Evolutionary conservation across 1,284 basidiomycete species (phyloP).

Genomic region (Meripilus lineatus): DNA sequence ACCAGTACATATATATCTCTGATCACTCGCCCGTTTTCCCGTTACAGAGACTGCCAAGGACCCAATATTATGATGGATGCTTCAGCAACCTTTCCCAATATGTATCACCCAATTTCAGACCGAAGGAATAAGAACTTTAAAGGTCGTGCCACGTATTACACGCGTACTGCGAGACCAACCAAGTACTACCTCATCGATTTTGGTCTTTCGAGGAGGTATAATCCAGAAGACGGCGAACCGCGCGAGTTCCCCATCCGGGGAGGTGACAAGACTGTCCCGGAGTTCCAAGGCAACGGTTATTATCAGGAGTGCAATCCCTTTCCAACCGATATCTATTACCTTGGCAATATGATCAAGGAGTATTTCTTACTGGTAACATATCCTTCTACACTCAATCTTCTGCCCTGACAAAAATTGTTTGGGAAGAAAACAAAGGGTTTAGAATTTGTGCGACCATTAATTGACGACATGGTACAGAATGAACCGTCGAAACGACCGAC

Average conservation of each 20-base stretch:
- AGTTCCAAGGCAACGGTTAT: constrained; percentile 13
- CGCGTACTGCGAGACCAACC: constrained; percentile 13
- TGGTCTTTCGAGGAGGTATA: constrained; percentile 18
- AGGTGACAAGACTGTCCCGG: constrained; percentile 16
- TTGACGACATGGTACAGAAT: constrained; percentile 8
- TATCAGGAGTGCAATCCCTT: constrained; percentile 4
- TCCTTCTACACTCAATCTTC: neutral
- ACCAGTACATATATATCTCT: constrained; percentile 17
- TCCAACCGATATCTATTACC: constrained; percentile 6
- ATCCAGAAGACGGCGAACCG: constrained; percentile 10
- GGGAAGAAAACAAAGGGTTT: constrained; percentile 8
- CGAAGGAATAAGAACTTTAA: constrained; percentile 10
- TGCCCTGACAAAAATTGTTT: neutral
- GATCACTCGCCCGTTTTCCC: no score
- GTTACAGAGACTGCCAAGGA: constrained; percentile 19
- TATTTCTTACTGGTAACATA: constrained; percentile 2
- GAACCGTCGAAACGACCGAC: constrained; percentile 9
- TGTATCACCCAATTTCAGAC: constrained; percentile 20
- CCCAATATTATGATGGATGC: constrained; percentile 29
- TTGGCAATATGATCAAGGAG: constrained; percentile 4
- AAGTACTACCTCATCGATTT: constrained; percentile 29
- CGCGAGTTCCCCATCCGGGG: constrained; percentile 15
- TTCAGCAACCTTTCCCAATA: constrained; percentile 19
- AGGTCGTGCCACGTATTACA: constrained; percentile 1
- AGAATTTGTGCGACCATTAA: constrained; percentile 12